Percentiles rank a stretch among this genome's conserved stretches.
Evolutionary conservation across 179 eudicot genomes (phyloP).

Genomic region (Drosera spatulata): DNA sequence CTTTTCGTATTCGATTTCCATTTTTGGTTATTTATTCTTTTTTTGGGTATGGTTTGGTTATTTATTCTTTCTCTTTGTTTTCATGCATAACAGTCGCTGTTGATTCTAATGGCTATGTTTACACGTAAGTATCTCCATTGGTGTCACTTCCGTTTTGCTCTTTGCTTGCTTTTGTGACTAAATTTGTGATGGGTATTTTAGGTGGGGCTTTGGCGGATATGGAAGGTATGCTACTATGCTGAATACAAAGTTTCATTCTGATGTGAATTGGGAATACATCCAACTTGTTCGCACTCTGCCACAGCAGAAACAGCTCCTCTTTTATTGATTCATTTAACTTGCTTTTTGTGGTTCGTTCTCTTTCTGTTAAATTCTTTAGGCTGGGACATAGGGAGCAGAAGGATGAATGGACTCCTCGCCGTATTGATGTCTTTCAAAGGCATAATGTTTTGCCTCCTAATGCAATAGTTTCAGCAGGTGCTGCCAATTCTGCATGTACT

Average conservation of each 20-base stretch:
- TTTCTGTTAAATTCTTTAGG: conserved; percentile 17
- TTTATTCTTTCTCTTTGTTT: not conserved
- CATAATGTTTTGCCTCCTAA: conserved; percentile 79
- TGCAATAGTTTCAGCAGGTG: conserved; percentile 88
- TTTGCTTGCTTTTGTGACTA: conserved; percentile 4
- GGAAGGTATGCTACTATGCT: conserved; percentile 55
- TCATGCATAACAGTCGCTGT: conserved; percentile 63
- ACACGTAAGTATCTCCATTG: conserved; percentile 63
- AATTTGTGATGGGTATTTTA: conserved; percentile 12
- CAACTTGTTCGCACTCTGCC: not conserved
- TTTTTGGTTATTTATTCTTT: not conserved
- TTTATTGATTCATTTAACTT: not conserved
- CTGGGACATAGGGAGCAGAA: conserved; percentile 98
- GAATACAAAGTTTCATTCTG: not conserved
- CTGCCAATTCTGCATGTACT: conserved; percentile 78
- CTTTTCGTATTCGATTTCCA: not conserved
- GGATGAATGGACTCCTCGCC: conserved; percentile 87
- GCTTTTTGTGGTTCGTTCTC: not conserved
- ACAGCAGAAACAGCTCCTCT: not conserved
- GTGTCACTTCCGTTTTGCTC: not conserved
- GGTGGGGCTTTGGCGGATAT: conserved; percentile 99
- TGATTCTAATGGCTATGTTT: conserved; percentile 86
- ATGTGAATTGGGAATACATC: not conserved
- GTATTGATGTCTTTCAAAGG: conserved; percentile 76
- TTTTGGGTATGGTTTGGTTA: no score